Evolutionary conservation across 345 rosid species (phyloP).

Genomic region (Brassica carinata): DNA sequence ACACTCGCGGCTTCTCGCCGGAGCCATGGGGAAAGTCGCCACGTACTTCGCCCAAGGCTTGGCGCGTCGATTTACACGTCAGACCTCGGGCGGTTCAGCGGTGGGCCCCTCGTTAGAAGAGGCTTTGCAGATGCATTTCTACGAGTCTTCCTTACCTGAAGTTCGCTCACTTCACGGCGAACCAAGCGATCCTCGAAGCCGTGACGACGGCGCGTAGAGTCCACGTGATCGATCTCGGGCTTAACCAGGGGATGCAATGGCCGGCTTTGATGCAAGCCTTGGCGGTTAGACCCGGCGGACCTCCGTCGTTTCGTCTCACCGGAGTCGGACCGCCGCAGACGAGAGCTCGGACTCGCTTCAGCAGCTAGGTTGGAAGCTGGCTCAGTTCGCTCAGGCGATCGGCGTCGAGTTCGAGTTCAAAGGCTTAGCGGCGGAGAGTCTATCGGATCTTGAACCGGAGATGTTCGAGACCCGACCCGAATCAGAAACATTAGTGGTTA

Average conservation of each 20-base stretch:
- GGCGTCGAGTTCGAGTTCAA: conserved; percentile 77
- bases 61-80: conserved; percentile 49
- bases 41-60: conserved; percentile 73
- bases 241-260: conserved; percentile 95
- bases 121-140: conserved; percentile 74
- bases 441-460: conserved; percentile 80
- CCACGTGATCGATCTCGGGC: conserved; percentile 81
- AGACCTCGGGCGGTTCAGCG: not conserved
- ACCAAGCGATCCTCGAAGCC: conserved; percentile 90
- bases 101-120: conserved; percentile 43
- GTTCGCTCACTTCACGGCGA: conserved; percentile 95
- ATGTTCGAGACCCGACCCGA: conserved; percentile 68
- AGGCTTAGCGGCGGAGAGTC: conserved; percentile 54
- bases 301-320: conserved; percentile 75
- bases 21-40: conserved; percentile 77
- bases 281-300: conserved; percentile 83
- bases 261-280: conserved; percentile 91
- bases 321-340: conserved; percentile 70
- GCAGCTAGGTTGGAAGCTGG: conserved; percentile 67
- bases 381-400: conserved; percentile 69
- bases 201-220: conserved; percentile 71
- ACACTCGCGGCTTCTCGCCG: conserved; percentile 52
- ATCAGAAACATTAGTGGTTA: conserved; percentile 71
- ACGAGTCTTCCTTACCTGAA: conserved; percentile 91
- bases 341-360: conserved; percentile 60